Conservation (phyloP, 768 basidiomycete species). For the Epithele typhae region DNA sequence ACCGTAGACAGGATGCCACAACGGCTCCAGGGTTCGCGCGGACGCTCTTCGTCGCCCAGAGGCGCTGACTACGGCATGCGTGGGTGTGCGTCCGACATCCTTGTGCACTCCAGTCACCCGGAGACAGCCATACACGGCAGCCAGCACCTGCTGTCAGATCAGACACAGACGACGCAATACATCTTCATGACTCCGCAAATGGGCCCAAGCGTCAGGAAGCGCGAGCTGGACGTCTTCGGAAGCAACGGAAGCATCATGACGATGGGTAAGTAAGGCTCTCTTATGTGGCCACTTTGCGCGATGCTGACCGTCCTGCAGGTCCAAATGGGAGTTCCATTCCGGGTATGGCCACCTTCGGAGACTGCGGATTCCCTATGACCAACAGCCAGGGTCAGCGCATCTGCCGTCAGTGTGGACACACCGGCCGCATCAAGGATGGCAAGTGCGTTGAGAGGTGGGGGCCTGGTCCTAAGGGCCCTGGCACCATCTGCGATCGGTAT, state of each 20-base stretch:
- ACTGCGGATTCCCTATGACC: constrained; percentile 29
- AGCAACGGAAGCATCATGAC: constrained; percentile 21
- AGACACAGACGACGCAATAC: constrained; percentile 54
- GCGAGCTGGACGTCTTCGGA: constrained; percentile 29
- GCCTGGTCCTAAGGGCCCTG: constrained; percentile 77
- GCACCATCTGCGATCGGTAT: constrained; percentile 77
- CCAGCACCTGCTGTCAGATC: constrained; percentile 24
- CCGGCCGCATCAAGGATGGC: constrained; percentile 77
- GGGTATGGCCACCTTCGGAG: constrained; percentile 20
- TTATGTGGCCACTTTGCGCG: too few relatives aligned
- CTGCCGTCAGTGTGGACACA: constrained; percentile 69
- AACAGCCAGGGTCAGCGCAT: constrained; percentile 62
- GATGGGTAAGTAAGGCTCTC: constrained; percentile 15
- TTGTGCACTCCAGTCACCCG: background rate
- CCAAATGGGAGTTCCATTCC: constrained; percentile 22
- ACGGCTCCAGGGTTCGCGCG: constrained; percentile 23
- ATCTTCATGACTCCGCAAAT: constrained; percentile 72
- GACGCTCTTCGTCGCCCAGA: constrained; percentile 22
- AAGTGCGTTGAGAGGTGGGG: constrained; percentile 90
- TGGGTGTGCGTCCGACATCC: constrained; percentile 17
- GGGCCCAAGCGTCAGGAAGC: constrained; percentile 67
- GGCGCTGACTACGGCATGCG: constrained; percentile 15
- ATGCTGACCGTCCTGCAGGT: constrained; percentile 9
- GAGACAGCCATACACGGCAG: too few relatives aligned
- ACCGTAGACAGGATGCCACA: constrained; percentile 22